Conservation (phyloP, 2,329 filamentous ascomycete species). For the Calonectria naviculata region DNA sequence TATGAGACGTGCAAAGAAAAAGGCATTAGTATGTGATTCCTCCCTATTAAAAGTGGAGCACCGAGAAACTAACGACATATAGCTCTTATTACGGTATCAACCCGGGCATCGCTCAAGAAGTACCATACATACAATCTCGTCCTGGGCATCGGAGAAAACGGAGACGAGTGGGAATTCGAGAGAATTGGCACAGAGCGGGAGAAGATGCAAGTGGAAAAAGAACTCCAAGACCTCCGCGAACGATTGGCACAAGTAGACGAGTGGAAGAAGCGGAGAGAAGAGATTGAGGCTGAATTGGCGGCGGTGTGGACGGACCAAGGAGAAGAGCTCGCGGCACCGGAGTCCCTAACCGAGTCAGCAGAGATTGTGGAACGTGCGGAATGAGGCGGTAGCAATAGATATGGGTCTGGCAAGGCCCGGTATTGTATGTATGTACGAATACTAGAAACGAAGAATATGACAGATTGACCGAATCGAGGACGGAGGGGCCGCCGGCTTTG, state of each 20-base stretch:
- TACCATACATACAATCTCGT: slow-evolving; percentile 94
- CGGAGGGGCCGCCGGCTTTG: not conserved
- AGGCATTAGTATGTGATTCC: slow-evolving; percentile 80
- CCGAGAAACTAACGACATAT: slow-evolving; percentile 31
- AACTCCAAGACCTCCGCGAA: slow-evolving; percentile 86
- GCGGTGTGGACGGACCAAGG: slow-evolving; percentile 69
- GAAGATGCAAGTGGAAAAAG: slow-evolving; percentile 92
- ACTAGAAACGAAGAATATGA: slow-evolving; percentile 19
- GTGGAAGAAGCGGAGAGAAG: slow-evolving; percentile 81
- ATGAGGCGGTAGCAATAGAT: slow-evolving; percentile 1
- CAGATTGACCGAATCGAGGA: slow-evolving; percentile 4
- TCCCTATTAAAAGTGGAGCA: not conserved
- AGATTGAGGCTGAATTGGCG: slow-evolving; percentile 86
- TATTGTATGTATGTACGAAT: slow-evolving; percentile 6
- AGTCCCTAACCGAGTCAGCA: slow-evolving; percentile 46
- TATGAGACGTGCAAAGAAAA: slow-evolving; percentile 94
- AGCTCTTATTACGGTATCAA: slow-evolving; percentile 96
- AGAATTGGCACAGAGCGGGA: slow-evolving; percentile 93
- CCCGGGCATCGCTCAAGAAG: slow-evolving; percentile 91
- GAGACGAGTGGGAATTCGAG: slow-evolving; percentile 92
- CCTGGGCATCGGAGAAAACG: slow-evolving; percentile 82
- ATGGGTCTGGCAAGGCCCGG: not conserved
- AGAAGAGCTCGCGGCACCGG: slow-evolving; percentile 59
- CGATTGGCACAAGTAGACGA: slow-evolving; percentile 83
- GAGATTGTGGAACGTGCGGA: slow-evolving; percentile 15